phyloP scores from a whole-genome alignment of 139 green algal genomes.

The Chlamydomonas sphaeroides region DNA sequence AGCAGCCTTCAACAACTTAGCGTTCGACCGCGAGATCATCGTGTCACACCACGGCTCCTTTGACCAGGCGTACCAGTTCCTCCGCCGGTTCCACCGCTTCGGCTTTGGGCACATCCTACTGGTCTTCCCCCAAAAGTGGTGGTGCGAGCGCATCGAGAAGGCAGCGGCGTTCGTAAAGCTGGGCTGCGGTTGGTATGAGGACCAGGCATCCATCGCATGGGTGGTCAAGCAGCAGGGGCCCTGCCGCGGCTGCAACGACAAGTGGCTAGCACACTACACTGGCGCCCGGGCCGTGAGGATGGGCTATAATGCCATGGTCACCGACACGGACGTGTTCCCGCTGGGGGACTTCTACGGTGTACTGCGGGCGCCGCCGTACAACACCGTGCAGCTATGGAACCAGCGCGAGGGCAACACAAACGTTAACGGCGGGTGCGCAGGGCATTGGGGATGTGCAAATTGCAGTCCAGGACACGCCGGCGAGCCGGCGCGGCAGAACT shows the following conservation, averaged over 20 bases:
- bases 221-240: conserved; percentile 4
- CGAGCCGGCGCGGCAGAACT: too few species aligned
- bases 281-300: conserved; percentile 15
- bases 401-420: conserved; percentile 34
- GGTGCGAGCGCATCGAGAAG: not conserved
- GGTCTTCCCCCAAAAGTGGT: not conserved
- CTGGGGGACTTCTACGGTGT: conserved; percentile 30
- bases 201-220: not conserved
- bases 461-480: too few species aligned
- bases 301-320: conserved; percentile 33
- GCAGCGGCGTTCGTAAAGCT: not conserved
- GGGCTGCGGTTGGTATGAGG: conserved; percentile 19
- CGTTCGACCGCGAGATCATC: conserved; percentile 11
- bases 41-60: conserved; percentile 14
- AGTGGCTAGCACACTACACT: conserved; percentile 40
- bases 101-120: conserved; percentile 14
- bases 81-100: conserved; percentile 27
- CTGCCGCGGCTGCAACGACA: conserved; percentile 32
- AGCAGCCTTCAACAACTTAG: not conserved
- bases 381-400: not conserved
- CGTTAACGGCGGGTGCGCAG: conserved; percentile 35
- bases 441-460: too few species aligned
- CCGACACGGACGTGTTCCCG: conserved; percentile 23
- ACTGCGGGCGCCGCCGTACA: conserved; percentile 14
- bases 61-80: not conserved